A percentile compares a stretch with the other conserved stretches of the same genome.
Conservation (phyloP, 441 rosid genomes). For the Pelargonium myrrhifolium region DNA sequence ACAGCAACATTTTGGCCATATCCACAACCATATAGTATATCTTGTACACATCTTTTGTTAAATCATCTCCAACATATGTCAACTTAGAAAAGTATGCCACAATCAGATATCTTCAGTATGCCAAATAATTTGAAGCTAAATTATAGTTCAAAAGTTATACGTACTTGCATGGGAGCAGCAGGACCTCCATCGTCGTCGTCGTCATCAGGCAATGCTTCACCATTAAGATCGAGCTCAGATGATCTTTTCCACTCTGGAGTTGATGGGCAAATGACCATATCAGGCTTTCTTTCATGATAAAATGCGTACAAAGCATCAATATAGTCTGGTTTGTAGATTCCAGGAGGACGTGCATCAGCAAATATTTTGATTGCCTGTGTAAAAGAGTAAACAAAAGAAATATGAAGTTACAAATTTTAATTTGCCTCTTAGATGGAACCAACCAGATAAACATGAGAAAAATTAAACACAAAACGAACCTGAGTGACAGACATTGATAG, state of each 20-base stretch:
- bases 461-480: slow-evolving; percentile 35
- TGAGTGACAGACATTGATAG: slow-evolving; percentile 70
- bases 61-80: background rate
- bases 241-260: slow-evolving; percentile 98
- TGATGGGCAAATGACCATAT: slow-evolving; percentile 58
- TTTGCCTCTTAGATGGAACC: slow-evolving; percentile 6
- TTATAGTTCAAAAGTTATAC: slow-evolving; percentile 22
- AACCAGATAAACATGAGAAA: slow-evolving; percentile 8
- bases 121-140: slow-evolving; percentile 3
- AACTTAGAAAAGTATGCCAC: no score
- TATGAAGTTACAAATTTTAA: slow-evolving; percentile 11
- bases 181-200: slow-evolving; percentile 58
- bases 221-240: slow-evolving; percentile 92
- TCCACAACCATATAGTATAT: no score
- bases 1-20: background rate
- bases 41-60: background rate
- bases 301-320: slow-evolving; percentile 69
- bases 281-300: slow-evolving; percentile 92
- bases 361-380: slow-evolving; percentile 74
- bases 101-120: background rate
- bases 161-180: slow-evolving; percentile 55
- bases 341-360: slow-evolving; percentile 93
- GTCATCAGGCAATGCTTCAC: slow-evolving; percentile 91
- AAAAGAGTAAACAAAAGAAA: slow-evolving; percentile 20
- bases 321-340: slow-evolving; percentile 90